phyloP scores from a whole-genome alignment of 306 rosid species.

The Gynostemma pentaphyllum region DNA sequence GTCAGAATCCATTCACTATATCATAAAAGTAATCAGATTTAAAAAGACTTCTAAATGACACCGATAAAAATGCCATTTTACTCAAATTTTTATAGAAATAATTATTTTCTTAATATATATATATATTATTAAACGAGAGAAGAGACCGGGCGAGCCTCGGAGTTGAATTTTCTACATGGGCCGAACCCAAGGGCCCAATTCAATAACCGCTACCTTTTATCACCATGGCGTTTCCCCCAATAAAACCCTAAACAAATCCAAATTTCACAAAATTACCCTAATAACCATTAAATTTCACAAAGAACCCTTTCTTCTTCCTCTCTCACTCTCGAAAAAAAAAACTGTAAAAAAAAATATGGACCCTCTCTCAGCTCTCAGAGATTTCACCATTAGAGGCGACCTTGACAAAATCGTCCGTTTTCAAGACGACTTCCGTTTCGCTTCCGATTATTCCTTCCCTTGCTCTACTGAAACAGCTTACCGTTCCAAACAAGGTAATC shows the following conservation, averaged over 20 bases:
- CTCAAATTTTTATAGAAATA: too few species aligned
- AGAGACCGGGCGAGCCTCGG: too few species aligned
- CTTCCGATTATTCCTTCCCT: slow-evolving; percentile 61
- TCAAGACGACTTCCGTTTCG: slow-evolving; percentile 73
- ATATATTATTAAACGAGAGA: too few species aligned
- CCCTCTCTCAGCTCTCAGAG: slow-evolving; percentile 87
- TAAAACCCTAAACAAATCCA: neutral
- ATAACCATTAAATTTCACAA: neutral
- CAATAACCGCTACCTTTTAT: too few species aligned
- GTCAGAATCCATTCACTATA: too few species aligned
- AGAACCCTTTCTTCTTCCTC: neutral
- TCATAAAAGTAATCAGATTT: too few species aligned
- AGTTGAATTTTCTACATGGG: too few species aligned
- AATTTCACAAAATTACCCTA: neutral
- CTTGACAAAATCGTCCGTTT: slow-evolving; percentile 51
- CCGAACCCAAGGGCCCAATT: neutral
- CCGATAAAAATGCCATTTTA: too few species aligned
- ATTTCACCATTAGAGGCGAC: slow-evolving; percentile 79
- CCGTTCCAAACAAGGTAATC: slow-evolving; percentile 84
- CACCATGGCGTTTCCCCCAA: neutral
- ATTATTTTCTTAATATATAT: too few species aligned
- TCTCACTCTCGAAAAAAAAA: neutral
- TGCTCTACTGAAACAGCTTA: slow-evolving; percentile 63
- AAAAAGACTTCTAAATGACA: too few species aligned
- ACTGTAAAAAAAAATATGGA: slow-evolving; percentile 29